A percentile compares a stretch with the other conserved stretches of the same genome.
Conservation (phyloP, 352 stramenopile genomes). For the Phytopythium aichiense region DNA sequence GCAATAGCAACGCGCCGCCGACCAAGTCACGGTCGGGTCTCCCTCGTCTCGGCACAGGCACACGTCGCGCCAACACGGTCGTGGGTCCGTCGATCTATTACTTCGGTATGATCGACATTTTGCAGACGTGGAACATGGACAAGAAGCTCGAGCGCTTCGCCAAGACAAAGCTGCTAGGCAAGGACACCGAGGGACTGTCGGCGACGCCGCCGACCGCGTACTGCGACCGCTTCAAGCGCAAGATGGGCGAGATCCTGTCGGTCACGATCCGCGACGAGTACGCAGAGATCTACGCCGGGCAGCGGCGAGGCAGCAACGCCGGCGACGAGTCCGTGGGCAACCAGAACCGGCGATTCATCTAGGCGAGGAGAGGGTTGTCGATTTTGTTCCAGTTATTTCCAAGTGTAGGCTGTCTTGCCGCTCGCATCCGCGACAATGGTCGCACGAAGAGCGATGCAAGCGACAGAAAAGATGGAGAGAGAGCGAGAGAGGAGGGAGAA, state of each 20-base stretch:
- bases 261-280: slow-evolving; percentile 70
- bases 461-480: not conserved
- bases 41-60: slow-evolving; percentile 60
- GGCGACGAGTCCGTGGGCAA: slow-evolving; percentile 10
- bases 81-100: slow-evolving; percentile 86
- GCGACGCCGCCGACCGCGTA: slow-evolving; percentile 80
- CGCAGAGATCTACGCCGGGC: slow-evolving; percentile 28
- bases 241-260: slow-evolving; percentile 84
- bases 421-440: not conserved
- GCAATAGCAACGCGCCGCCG: slow-evolving; percentile 12
- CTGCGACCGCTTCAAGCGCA: slow-evolving; percentile 85
- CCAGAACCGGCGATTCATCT: slow-evolving; percentile 51
- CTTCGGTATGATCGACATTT: slow-evolving; percentile 86
- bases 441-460: not conserved
- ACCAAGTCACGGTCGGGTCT: slow-evolving; percentile 35
- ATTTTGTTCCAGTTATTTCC: not conserved
- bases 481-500: not conserved
- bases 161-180: slow-evolving; percentile 82
- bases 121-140: slow-evolving; percentile 89
- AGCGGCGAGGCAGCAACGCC: slow-evolving; percentile 28
- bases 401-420: not conserved
- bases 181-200: slow-evolving; percentile 77
- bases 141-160: slow-evolving; percentile 88
- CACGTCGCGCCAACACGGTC: slow-evolving; percentile 79
- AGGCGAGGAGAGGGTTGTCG: slow-evolving; percentile 2